A percentile compares a stretch with the other conserved stretches of the same genome.
Conservation (phyloP, 2,329 filamentous ascomycete genomes). For the Lasiodiplodia citricola region DNA sequence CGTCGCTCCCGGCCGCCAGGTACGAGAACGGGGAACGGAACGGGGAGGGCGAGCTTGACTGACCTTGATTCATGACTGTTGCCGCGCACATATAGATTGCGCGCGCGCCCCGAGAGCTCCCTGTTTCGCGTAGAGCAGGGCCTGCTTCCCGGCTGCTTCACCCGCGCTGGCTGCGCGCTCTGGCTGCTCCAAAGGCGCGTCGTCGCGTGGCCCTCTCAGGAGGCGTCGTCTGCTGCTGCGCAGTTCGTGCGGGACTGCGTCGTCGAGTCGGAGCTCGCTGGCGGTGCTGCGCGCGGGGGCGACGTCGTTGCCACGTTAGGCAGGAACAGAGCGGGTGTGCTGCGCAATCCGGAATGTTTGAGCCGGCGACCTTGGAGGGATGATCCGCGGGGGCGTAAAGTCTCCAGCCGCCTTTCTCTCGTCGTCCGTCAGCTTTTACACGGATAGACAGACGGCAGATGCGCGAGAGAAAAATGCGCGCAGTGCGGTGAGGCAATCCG, state of each 20-base stretch:
- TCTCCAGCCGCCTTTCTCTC: not conserved
- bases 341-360: slow-evolving; percentile 9
- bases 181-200: not conserved
- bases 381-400: slow-evolving; percentile 2
- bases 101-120: slow-evolving; percentile 54
- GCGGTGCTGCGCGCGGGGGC: not conserved
- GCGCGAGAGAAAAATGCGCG: slow-evolving; percentile 23
- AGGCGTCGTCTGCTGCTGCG: not conserved
- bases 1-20: slow-evolving; percentile 19
- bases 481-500: slow-evolving; percentile 22
- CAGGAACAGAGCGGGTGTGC: slow-evolving; percentile 22
- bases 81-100: slow-evolving; percentile 24
- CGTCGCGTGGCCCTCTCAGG: not conserved
- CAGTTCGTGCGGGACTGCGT: not conserved
- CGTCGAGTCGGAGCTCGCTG: not conserved
- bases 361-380: slow-evolving; percentile 11
- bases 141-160: slow-evolving; percentile 54
- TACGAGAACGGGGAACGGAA: slow-evolving; percentile 17
- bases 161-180: not conserved
- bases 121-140: slow-evolving; percentile 80
- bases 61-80: slow-evolving; percentile 25
- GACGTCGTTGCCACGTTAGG: slow-evolving; percentile 19
- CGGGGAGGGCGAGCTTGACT: slow-evolving; percentile 15
- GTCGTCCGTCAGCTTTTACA: slow-evolving; percentile 20
- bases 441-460: not conserved